These are phyloP conservation scores for Anisodus acutangulus DNA, from an alignment of 257 asterid genomes.

Conservation along the genomic window DNA sequence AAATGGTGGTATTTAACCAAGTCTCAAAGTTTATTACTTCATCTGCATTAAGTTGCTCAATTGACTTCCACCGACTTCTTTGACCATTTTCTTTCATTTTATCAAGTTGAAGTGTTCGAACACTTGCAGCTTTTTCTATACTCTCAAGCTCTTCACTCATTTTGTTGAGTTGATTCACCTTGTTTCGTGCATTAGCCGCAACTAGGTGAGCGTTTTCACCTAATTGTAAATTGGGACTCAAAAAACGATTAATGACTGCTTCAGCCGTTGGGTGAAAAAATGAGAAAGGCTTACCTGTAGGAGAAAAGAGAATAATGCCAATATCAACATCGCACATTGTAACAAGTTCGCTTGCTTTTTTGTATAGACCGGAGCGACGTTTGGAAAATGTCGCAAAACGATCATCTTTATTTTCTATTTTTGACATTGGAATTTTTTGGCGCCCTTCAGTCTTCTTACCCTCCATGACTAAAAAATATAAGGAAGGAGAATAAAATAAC, in stretches of 20 bases:
- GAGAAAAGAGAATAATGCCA: constrained; percentile 43
- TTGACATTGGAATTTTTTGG: constrained; percentile 39
- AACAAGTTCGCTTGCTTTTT: constrained; percentile 44
- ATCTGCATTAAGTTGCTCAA: background rate
- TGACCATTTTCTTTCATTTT: background rate
- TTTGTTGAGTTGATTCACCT: background rate
- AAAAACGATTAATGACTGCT: background rate
- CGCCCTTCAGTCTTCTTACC: constrained; percentile 38
- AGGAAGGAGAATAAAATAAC: background rate
- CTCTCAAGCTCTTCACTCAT: background rate
- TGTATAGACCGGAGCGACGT: constrained; percentile 38
- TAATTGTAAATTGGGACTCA: background rate
- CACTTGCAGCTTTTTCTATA: background rate
- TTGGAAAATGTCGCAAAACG: constrained; percentile 42
- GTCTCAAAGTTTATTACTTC: background rate
- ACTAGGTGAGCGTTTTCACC: background rate
- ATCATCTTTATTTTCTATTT: constrained; percentile 31
- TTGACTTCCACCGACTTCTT: background rate
- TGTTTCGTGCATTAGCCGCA: background rate
- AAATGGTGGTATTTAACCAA: background rate
- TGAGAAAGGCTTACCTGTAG: constrained; percentile 46
- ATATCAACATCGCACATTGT: constrained; percentile 38
- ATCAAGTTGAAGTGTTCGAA: background rate
- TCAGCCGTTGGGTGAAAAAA: constrained; percentile 53
- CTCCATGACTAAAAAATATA: constrained; percentile 25